Base-by-base conservation (phyloP, 495 filamentous ascomycete species). In the Xylaria telfairii region DNA sequence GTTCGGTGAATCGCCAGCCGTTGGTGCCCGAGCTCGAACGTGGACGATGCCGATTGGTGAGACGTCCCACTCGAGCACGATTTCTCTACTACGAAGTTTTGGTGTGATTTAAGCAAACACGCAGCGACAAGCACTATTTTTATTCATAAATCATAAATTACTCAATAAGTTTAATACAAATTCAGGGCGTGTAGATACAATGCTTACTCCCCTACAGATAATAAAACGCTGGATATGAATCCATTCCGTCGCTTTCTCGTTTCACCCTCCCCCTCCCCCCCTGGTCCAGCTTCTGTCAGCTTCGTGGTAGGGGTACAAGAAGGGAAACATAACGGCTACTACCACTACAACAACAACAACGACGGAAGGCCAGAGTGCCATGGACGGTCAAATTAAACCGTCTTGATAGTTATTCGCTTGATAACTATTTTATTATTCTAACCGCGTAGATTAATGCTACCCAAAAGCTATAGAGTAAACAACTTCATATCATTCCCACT, bases 1-100 rank as follows among this genome's bases (percentile, higher is more conserved):
- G n/a, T n/a, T 62, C 39, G 60, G 60, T 63, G 39, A 46, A 46
- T 26, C 30, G 30, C 21, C 69, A 49, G 46, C 34, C 41, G 61
- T 68, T 73, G 71, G 54, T 75, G 64, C 73, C 71, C 73, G 70
- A 70, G 39, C 46, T n/a, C 24, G 53, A 68, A 75, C 71, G 73
- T 75, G 71, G 73, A 42, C 53, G 34, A 19, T 21, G 62, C 56
- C 65, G 71, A 75, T 75, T 75, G 71, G 73, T 28, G 60, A 64
- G 47, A 6, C 26, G 61, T 64, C 61, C 61, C 41, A 64, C 61
- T 12, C 2, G 39, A 47, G 7, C 24, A 64, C 24, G 2, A 42
- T 42, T 26, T 24, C 37, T 37, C 56, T n/a, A 37, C 30, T 6
- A 1, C 30, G 15, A 56, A 8, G 3, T 32, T 57, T 34, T 13